Evolutionary conservation across 495 filamentous ascomycete genomes (phyloP), one percentile per base, ranked within the genome.

Genomic region (Entonaema liquescens): DNA sequence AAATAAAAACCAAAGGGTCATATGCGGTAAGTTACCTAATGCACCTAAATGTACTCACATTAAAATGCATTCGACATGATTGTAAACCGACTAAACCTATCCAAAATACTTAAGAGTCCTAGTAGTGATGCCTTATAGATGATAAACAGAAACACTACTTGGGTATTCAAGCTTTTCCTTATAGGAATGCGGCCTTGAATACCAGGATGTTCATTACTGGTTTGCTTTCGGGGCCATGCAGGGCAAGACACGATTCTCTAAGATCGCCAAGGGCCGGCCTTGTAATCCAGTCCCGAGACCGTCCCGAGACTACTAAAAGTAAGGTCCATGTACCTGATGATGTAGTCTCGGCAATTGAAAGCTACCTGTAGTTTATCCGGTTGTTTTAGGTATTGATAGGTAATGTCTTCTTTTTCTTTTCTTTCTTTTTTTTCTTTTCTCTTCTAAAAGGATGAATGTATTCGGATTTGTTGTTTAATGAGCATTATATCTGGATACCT

Each of bases 261-360:
- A 61, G 50, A 38, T 52, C 56, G 65, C 65, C 65, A 66, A 66
- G 63, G 42, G 44, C 63, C 21, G 63, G 21, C 23, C 49, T 42
- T 52, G 53, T 28, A 62, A 38, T 29, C 50, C n/a, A 47, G 65
- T 54, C 19, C 42, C 17, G 42, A 23, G 42, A 11, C 42, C 17
- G 5, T 23, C 9, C 42, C 42, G 42, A 47, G 17, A 12, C 42
- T 47, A 8, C 19, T 11, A 23, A 47, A 47, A 23, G 19, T 23
- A 47, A 23, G 19, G 19, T n/a, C n/a, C n/a, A n/a, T n/a, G n/a
- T 47, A 47, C 19, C 42, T 47, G 17, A 47, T 47, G 42, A 21
- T 47, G 17, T 47, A 47, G 42, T 47, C 17, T 47, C 42, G 42
- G 42, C 42, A 47, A 23, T 47, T 47, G 9, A 23, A 47, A 23